A percentile compares a stretch with the other conserved stretches of the same genome.
Conservation (phyloP, 1,139 yeast genomes). For the Chernovozyma sophiae-reginae region DNA sequence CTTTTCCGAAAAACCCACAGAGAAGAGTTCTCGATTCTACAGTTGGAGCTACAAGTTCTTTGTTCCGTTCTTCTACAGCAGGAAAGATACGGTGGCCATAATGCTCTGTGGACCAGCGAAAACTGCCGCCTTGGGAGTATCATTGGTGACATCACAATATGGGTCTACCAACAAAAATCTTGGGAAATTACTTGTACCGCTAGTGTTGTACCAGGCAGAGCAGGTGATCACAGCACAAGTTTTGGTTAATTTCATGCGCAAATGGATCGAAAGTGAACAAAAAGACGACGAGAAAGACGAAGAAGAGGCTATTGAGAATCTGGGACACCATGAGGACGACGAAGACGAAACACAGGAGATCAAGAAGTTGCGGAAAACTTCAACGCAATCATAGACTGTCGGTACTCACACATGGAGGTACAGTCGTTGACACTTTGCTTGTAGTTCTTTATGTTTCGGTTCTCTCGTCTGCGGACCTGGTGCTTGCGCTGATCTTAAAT, state of each 20-base stretch:
- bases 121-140: constrained; percentile 88
- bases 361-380: too few species aligned
- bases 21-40: constrained; percentile 37
- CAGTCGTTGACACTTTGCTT: too few species aligned
- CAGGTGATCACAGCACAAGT: constrained; percentile 78
- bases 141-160: constrained; percentile 74
- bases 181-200: constrained; percentile 73
- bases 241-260: constrained; percentile 57
- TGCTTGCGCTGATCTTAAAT: too few species aligned
- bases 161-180: constrained; percentile 57
- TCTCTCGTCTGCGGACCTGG: too few species aligned
- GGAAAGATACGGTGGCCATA: constrained; percentile 70
- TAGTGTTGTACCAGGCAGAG: constrained; percentile 81
- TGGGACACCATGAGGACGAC: too few species aligned
- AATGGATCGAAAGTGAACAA: constrained; percentile 51
- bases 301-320: not conserved
- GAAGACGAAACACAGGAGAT: too few species aligned
- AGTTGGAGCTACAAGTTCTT: constrained; percentile 35
- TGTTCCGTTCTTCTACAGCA: constrained; percentile 66
- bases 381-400: too few species aligned
- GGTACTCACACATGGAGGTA: too few species aligned
- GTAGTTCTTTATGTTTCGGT: too few species aligned
- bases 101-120: constrained; percentile 89
- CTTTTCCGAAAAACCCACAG: constrained; percentile 47
- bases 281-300: constrained; percentile 10